These are phyloP conservation scores for Mimosa pudica DNA, from an alignment of 306 rosid species.

Conservation along the genomic window DNA sequence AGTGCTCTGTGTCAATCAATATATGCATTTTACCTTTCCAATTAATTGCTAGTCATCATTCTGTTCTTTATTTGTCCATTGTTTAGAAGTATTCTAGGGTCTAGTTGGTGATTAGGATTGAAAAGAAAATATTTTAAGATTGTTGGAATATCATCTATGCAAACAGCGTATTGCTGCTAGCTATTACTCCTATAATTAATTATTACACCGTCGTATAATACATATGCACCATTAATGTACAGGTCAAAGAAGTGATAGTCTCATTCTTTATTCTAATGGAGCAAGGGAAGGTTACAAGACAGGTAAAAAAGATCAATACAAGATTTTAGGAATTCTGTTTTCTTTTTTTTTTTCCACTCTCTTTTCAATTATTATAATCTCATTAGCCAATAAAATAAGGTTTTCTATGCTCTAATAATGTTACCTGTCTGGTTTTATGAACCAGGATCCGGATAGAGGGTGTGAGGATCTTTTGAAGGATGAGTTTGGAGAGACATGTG, in stretches of 20 bases:
- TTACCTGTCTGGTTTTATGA: slow-evolving; percentile 26
- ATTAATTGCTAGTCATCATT: slow-evolving; percentile 7
- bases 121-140: slow-evolving; percentile 7
- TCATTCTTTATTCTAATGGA: slow-evolving; percentile 91
- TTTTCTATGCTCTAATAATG: slow-evolving; percentile 14
- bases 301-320: slow-evolving; percentile 41
- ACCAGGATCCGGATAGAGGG: slow-evolving; percentile 83
- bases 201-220: neutral
- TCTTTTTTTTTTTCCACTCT: neutral
- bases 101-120: neutral
- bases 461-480: slow-evolving; percentile 89
- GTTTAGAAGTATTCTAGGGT: neutral
- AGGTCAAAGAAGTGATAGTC: slow-evolving; percentile 95
- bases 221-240: slow-evolving; percentile 32
- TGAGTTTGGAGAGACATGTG: slow-evolving; percentile 68
- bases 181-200: slow-evolving; percentile 17
- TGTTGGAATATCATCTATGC: slow-evolving; percentile 27
- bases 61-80: neutral
- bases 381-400: neutral
- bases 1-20: slow-evolving; percentile 31
- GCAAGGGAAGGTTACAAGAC: slow-evolving; percentile 85
- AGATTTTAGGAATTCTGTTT: slow-evolving; percentile 31
- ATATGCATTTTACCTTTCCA: neutral
- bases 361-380: slow-evolving; percentile 12
- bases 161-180: neutral